Evolutionary conservation across 495 filamentous ascomycete species (phyloP).

Genomic region (Melanomma pulvis-pyrius): DNA sequence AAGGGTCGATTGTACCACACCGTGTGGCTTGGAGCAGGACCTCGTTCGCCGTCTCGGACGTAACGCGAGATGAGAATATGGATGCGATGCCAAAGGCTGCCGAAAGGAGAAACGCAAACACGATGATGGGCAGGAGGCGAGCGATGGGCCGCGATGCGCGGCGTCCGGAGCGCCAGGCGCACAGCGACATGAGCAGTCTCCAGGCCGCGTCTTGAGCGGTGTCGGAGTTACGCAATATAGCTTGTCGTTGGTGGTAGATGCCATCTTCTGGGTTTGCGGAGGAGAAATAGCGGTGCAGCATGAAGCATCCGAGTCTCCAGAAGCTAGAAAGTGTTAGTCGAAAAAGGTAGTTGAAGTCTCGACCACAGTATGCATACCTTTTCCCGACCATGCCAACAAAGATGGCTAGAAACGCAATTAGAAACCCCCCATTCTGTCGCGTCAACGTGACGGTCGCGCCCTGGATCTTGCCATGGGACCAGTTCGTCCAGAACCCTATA

Average conservation of each 20-base stretch:
- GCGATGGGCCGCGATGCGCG: slow-evolving; percentile 30
- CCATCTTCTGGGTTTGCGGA: slow-evolving; percentile 20
- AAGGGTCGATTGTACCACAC: slow-evolving; percentile 1
- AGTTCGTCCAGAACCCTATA: slow-evolving; percentile 51
- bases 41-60: slow-evolving; percentile 24
- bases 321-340: slow-evolving; percentile 29
- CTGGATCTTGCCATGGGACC: slow-evolving; percentile 43
- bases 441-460: slow-evolving; percentile 51
- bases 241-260: slow-evolving; percentile 46
- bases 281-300: slow-evolving; percentile 44
- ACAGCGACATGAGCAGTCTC: slow-evolving; percentile 28
- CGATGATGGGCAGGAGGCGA: slow-evolving; percentile 40
- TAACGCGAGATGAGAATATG: slow-evolving; percentile 31
- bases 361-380: background rate
- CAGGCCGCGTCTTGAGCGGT: slow-evolving; percentile 41
- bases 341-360: background rate
- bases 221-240: slow-evolving; percentile 43
- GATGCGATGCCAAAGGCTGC: slow-evolving; percentile 43
- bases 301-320: slow-evolving; percentile 49
- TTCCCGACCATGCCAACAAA: slow-evolving; percentile 46
- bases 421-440: slow-evolving; percentile 42
- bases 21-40: slow-evolving; percentile 18
- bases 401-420: slow-evolving; percentile 50
- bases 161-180: slow-evolving; percentile 11
- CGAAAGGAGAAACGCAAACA: slow-evolving; percentile 42